Evolutionary conservation across 1,139 yeast genomes (phyloP).

Genomic region (Yamadazyma diddensiae): DNA sequence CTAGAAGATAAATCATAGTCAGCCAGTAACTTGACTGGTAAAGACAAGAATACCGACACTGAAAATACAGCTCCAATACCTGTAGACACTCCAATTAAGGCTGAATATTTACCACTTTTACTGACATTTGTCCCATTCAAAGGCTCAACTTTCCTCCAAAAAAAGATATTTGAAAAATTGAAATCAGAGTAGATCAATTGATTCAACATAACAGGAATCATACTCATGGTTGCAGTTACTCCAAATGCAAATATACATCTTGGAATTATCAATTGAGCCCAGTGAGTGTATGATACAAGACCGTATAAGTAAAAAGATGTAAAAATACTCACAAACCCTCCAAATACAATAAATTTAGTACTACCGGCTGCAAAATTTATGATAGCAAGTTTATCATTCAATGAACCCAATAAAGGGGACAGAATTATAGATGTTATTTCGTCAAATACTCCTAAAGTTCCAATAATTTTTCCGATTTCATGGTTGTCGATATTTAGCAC

Average conservation of each 20-base stretch:
- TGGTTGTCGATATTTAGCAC: constrained; percentile 43
- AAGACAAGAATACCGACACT: constrained; percentile 46
- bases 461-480: constrained; percentile 55
- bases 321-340: constrained; percentile 49
- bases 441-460: constrained; percentile 61
- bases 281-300: constrained; percentile 29
- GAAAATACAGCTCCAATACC: constrained; percentile 70
- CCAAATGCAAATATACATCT: constrained; percentile 63
- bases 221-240: constrained; percentile 48
- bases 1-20: constrained; percentile 26
- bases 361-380: constrained; percentile 33
- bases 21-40: constrained; percentile 40
- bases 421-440: constrained; percentile 52
- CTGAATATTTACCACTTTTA: constrained; percentile 55
- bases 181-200: constrained; percentile 51
- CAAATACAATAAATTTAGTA: constrained; percentile 48
- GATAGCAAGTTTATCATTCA: constrained; percentile 50
- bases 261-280: constrained; percentile 42
- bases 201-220: constrained; percentile 49
- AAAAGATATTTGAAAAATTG: constrained; percentile 22
- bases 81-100: constrained; percentile 58
- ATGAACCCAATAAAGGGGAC: constrained; percentile 65
- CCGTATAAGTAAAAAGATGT: constrained; percentile 51
- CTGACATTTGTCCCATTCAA: constrained; percentile 8
- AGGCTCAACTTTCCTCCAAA: constrained; percentile 19